These are phyloP conservation scores for Platanthera zijinensis DNA, from an alignment of 106 monocot species.

Conservation along the genomic window DNA sequence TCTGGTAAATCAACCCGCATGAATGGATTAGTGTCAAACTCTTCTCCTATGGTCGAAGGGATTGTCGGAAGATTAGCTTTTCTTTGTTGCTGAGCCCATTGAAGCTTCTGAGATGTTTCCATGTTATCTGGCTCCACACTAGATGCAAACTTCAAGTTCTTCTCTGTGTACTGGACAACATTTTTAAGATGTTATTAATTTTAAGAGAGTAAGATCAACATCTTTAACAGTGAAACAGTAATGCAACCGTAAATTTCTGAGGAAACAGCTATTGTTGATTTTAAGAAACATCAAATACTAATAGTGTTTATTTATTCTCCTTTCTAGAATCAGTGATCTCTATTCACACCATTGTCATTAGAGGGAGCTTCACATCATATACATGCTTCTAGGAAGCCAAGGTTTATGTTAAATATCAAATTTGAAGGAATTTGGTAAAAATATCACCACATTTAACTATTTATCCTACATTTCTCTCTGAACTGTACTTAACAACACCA, in stretches of 20 bases:
- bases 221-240: background rate
- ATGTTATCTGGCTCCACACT: slow-evolving; percentile 86
- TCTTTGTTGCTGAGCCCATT: slow-evolving; percentile 68
- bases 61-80: slow-evolving; percentile 59
- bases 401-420: background rate
- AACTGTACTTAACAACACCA: background rate
- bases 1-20: slow-evolving; percentile 88
- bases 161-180: slow-evolving; percentile 68
- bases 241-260: background rate
- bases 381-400: background rate
- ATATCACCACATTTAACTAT: background rate
- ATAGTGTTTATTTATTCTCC: background rate
- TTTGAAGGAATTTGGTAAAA: background rate
- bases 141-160: slow-evolving; percentile 79
- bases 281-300: background rate
- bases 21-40: slow-evolving; percentile 92
- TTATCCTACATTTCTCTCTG: background rate
- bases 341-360: background rate
- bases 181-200: background rate
- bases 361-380: background rate
- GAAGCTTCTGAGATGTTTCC: slow-evolving; percentile 56
- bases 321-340: background rate
- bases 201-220: background rate
- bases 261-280: background rate
- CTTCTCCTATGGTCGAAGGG: slow-evolving; percentile 85